phyloP scores from a whole-genome alignment of 1,284 basidiomycete genomes.

The Cutaneotrichosporon sp. region DNA sequence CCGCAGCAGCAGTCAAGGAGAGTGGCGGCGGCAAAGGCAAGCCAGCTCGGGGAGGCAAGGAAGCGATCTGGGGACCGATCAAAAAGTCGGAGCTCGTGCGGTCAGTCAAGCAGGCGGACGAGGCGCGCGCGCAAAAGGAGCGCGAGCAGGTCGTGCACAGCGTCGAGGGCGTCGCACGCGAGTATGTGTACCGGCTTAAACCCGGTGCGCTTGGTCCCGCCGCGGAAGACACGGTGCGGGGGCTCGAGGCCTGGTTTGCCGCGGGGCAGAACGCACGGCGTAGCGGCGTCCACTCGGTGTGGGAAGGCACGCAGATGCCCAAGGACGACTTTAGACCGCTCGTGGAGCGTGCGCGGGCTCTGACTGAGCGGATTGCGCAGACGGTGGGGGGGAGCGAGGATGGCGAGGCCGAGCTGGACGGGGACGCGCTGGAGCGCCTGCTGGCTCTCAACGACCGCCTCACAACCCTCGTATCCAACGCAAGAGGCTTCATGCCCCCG shows the following conservation, averaged over 20 bases:
- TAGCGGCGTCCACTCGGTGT: constrained; percentile 25
- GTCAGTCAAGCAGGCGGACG: constrained; percentile 47
- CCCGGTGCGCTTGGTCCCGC: constrained; percentile 55
- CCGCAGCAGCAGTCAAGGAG: constrained; percentile 35
- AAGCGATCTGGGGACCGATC: constrained; percentile 50
- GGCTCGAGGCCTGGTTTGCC: constrained; percentile 41
- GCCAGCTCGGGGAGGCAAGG: constrained; percentile 21
- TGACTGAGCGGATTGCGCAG: constrained; percentile 58
- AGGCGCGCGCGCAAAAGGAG: constrained; percentile 37
- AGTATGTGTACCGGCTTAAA: constrained; percentile 48
- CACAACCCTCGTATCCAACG: constrained; percentile 49
- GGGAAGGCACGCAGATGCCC: constrained; percentile 44
- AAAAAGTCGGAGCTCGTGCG: constrained; percentile 49
- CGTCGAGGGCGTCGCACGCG: constrained; percentile 41
- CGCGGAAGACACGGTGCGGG: constrained; percentile 51
- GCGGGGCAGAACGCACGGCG: constrained; percentile 15
- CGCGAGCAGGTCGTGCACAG: constrained; percentile 32
- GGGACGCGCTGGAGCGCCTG: constrained; percentile 57
- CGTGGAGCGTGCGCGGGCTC: constrained; percentile 53
- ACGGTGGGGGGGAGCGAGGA: constrained; percentile 60
- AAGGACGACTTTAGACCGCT: constrained; percentile 43
- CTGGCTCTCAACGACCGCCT: constrained; percentile 68
- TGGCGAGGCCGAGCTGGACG: constrained; percentile 28
- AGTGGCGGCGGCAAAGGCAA: constrained; percentile 8
- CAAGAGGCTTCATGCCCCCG: constrained; percentile 36